Base-by-base conservation (phyloP, 75 land plant species). In the Pinus tabuliformis region DNA sequence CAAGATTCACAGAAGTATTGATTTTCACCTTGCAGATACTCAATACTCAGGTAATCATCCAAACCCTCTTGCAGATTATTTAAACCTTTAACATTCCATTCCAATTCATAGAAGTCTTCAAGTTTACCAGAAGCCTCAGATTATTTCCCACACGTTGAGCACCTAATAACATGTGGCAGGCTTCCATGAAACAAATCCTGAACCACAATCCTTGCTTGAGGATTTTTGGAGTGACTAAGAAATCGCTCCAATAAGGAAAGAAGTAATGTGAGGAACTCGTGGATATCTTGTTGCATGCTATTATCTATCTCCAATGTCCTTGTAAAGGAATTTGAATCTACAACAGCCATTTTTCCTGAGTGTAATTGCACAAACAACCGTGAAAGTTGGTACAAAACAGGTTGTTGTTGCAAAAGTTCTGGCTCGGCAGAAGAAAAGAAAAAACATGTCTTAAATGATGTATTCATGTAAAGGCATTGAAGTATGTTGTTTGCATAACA, bases 401-500 rank as follows among this genome's bases (percentile, higher is more conserved):
- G 88, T 56, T 95, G 82, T 24, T 84, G 70, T 63, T 81, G 78
- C 74, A 97, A 81, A 70, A 92, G 72, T 13, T 89, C 98, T 21
- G 81, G 80, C 79, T 95, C 98, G 58, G 94, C 87, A 65, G 89
- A 84, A 82, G 26, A 26, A 26, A 26, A 26, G 26, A 95, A 92
- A 62, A 97, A 75, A 56, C 98, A 90, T 36, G 68, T 77, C 13
- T 93, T 75, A 72, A 97, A 97, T 42, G 90, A 73, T 63, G 78
- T 84, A 76, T 90, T 94, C 98, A 96, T 95, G 75, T 89, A 97
- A 57, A 97, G 84, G 74, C 91, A 97, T 70, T 97, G 99, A 60
- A 97, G 84, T 61, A 97, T 97, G 84, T 95, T 95, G 61, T 97
- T 97, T 24, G 94, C 98, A 88, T 97, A 97, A 87, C 99, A 97